A percentile compares a stretch with the other conserved stretches of the same genome.
Conservation (phyloP, 2,329 filamentous ascomycete genomes). For the Hypoxylon sp. region DNA sequence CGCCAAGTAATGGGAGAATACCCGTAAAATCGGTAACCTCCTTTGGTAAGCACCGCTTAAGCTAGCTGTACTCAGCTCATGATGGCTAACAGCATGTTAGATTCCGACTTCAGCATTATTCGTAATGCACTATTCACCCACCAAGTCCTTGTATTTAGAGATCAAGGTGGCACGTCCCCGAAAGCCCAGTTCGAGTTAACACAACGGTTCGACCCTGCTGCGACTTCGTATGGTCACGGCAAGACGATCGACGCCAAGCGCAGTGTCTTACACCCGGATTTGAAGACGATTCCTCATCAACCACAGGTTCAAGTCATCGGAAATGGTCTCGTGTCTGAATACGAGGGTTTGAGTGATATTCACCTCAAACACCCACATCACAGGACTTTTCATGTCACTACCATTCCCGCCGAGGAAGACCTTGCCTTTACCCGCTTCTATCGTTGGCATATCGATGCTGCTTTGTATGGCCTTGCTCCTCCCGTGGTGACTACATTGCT, state of each 20-base stretch:
- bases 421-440: slow-evolving; percentile 73
- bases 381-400: slow-evolving; percentile 78
- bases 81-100: slow-evolving; percentile 57
- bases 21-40: slow-evolving; percentile 74
- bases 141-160: slow-evolving; percentile 80
- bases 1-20: slow-evolving; percentile 62
- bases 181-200: slow-evolving; percentile 82
- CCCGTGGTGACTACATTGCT: slow-evolving; percentile 80
- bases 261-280: slow-evolving; percentile 80
- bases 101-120: slow-evolving; percentile 75
- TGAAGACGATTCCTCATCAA: slow-evolving; percentile 85
- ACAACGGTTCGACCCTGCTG: slow-evolving; percentile 77
- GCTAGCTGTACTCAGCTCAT: not conserved
- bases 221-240: slow-evolving; percentile 79
- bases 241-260: slow-evolving; percentile 77
- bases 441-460: slow-evolving; percentile 86
- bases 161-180: slow-evolving; percentile 74
- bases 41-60: slow-evolving; percentile 61
- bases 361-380: slow-evolving; percentile 82
- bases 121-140: slow-evolving; percentile 76
- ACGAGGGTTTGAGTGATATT: slow-evolving; percentile 79
- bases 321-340: slow-evolving; percentile 77
- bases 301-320: slow-evolving; percentile 86
- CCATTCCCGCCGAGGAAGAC: slow-evolving; percentile 70
- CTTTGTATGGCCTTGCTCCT: slow-evolving; percentile 81